A percentile compares a stretch with the other conserved stretches of the same genome.
These are phyloP conservation scores for Candida alai DNA, from an alignment of 805 yeast genomes.

Conservation along the genomic window DNA sequence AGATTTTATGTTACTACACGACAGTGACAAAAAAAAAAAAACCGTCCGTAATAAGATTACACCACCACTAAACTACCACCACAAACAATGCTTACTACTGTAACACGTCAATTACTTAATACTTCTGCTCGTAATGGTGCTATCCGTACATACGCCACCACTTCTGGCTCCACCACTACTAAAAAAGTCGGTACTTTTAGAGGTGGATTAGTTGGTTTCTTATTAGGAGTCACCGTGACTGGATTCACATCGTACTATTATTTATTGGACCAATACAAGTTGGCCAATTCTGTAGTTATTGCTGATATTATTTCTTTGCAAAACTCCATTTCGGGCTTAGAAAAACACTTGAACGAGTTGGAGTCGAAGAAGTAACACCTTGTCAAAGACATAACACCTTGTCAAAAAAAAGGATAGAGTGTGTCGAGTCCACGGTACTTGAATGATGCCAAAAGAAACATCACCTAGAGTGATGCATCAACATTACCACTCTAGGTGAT, in stretches of 20 bases:
- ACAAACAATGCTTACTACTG: constrained; percentile 3
- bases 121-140: constrained; percentile 22
- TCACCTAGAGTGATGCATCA: too few relatives aligned
- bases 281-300: constrained; percentile 66
- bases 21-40: constrained; percentile 3
- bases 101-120: constrained; percentile 17
- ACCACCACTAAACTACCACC: constrained; percentile 1
- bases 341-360: constrained; percentile 61
- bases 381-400: too few relatives aligned
- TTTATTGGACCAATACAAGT: constrained; percentile 71
- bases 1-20: too few relatives aligned
- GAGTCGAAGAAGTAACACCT: constrained; percentile 29
- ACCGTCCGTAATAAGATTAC: background rate
- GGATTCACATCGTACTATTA: constrained; percentile 77
- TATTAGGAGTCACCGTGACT: constrained; percentile 70
- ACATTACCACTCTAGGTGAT: too few relatives aligned
- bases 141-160: constrained; percentile 22
- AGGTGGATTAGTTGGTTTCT: constrained; percentile 67
- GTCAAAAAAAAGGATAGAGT: too few relatives aligned
- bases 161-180: constrained; percentile 20
- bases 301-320: constrained; percentile 73
- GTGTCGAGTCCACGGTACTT: too few relatives aligned
- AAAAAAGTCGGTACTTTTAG: constrained; percentile 39
- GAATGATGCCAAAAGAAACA: background rate
- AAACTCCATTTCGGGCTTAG: constrained; percentile 62